These are phyloP conservation scores for Saccharata proteae DNA, from an alignment of 2,329 filamentous ascomycete species.

Conservation along the genomic window DNA sequence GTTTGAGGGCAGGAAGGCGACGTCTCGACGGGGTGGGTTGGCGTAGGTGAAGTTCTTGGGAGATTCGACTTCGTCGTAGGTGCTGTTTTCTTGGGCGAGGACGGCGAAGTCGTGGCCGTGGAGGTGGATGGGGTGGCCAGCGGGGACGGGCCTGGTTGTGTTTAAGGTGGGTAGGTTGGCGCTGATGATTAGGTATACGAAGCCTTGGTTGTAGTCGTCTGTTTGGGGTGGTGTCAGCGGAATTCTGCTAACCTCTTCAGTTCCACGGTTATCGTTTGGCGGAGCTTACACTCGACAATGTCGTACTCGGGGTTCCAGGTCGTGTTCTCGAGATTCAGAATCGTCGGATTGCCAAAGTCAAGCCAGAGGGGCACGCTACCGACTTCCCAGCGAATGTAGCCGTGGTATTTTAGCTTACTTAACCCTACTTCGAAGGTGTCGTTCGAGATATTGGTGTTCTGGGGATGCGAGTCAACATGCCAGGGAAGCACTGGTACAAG, in stretches of 20 bases:
- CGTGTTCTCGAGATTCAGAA: constrained; percentile 15
- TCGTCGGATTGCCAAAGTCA: constrained; percentile 16
- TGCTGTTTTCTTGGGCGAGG: constrained; percentile 14
- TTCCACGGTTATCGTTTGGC: constrained; percentile 2
- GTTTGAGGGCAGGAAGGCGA: constrained; percentile 17
- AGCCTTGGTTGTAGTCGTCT: constrained; percentile 12
- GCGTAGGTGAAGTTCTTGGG: constrained; percentile 31
- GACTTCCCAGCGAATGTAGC: constrained; percentile 14
- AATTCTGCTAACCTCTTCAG: not conserved
- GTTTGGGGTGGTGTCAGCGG: not conserved
- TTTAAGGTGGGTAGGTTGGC: constrained; percentile 8
- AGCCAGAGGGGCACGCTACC: constrained; percentile 15
- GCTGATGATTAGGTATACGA: constrained; percentile 18
- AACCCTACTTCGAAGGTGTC: constrained; percentile 15
- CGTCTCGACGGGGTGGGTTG: constrained; percentile 24
- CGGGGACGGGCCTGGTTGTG: constrained; percentile 9
- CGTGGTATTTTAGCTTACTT: constrained; percentile 7
- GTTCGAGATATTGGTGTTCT: constrained; percentile 11
- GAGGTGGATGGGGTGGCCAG: constrained; percentile 18
- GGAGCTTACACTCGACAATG: constrained; percentile 12
- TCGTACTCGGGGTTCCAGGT: constrained; percentile 13
- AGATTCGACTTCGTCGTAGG: constrained; percentile 30
- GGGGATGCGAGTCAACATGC: constrained; percentile 12
- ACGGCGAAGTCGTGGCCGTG: constrained; percentile 18
- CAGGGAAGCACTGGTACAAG: constrained; percentile 17